Evolutionary conservation across 768 basidiomycete genomes (phyloP), one percentile per base, ranked within the genome.

Genomic region (Paxillus rubicundulus): DNA sequence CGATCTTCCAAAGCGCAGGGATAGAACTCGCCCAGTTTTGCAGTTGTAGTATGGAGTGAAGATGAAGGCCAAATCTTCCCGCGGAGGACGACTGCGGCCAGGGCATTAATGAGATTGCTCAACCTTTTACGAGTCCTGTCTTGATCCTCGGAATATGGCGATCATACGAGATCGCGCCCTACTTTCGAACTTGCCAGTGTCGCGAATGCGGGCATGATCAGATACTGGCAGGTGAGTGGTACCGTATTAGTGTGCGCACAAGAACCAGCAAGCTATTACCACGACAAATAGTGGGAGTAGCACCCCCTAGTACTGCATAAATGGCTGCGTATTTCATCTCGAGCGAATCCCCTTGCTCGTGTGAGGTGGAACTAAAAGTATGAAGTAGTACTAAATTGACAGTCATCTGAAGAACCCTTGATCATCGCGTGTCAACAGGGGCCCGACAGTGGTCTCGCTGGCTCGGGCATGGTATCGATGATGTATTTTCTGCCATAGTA

Each of bases 121-220:
- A 10, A 9, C 7, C 30, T 14, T 14, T 33, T 14, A 44, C 42
- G 61, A 57, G n/a, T 69, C 60, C 34, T 65, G 56, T 52, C 48
- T 63, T 7, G 56, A 62, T 44, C 55, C 64, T 0, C 58, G 57
- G 0, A 60, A 57, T 7, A 53, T 73, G 9, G 44, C 50, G 18
- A 61, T 60, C 42, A 56, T 73, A 20, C 42, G 57, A 14, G 50
- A 54, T 18, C 56, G 63, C 8, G 69, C 70, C 55, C 75, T 36
- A 55, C 74, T 39, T 34, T 57, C 18, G 74, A 75, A 52, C 57
- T 75, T 17, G 47, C 74, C 38, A 72, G 71, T 2, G 54, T 61
- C 16, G 67, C 72, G 18, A 74, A 75, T 65, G 69, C 36, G 72
- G 70, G 13, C 72, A 72, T 72, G 50, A 63, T 10, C 42, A 72